A percentile compares a stretch with the other conserved stretches of the same genome.
Evolutionary conservation across 208 protist species (phyloP).

Genomic region (Blechomonas ayalai): DNA sequence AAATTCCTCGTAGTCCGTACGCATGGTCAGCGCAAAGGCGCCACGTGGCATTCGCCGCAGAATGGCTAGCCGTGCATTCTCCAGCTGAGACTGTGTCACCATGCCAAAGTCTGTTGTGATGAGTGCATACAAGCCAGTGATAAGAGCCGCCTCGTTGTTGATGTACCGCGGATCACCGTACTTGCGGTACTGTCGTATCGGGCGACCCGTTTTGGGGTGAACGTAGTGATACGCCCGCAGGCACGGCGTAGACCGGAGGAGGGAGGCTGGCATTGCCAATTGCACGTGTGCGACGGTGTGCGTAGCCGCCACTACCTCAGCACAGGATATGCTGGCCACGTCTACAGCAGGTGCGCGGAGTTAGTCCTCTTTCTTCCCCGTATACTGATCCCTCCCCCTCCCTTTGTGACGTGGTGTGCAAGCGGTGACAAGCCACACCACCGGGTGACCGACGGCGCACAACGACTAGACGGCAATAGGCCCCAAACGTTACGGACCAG

Average conservation of each 20-base stretch:
- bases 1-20: slow-evolving; percentile 89
- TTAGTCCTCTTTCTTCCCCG: too few relatives aligned
- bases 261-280: too few relatives aligned
- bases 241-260: slow-evolving; percentile 25
- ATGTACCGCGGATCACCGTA: slow-evolving; percentile 88
- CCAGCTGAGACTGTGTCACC: slow-evolving; percentile 85
- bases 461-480: too few relatives aligned
- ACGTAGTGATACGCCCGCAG: slow-evolving; percentile 83
- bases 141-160: slow-evolving; percentile 86
- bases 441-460: too few relatives aligned
- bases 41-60: slow-evolving; percentile 80
- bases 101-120: slow-evolving; percentile 89
- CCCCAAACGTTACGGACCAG: too few relatives aligned
- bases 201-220: slow-evolving; percentile 76
- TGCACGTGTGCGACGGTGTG: too few relatives aligned
- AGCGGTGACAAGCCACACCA: too few relatives aligned
- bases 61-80: slow-evolving; percentile 82
- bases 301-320: too few relatives aligned
- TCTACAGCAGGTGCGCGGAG: too few relatives aligned
- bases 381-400: too few relatives aligned
- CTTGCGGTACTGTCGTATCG: slow-evolving; percentile 74
- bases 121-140: slow-evolving; percentile 68
- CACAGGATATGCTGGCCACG: too few relatives aligned
- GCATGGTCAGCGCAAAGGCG: slow-evolving; percentile 77
- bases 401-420: too few relatives aligned